phyloP scores from a whole-genome alignment of 352 stramenopile species.

The Pythium vanterpoolii region DNA sequence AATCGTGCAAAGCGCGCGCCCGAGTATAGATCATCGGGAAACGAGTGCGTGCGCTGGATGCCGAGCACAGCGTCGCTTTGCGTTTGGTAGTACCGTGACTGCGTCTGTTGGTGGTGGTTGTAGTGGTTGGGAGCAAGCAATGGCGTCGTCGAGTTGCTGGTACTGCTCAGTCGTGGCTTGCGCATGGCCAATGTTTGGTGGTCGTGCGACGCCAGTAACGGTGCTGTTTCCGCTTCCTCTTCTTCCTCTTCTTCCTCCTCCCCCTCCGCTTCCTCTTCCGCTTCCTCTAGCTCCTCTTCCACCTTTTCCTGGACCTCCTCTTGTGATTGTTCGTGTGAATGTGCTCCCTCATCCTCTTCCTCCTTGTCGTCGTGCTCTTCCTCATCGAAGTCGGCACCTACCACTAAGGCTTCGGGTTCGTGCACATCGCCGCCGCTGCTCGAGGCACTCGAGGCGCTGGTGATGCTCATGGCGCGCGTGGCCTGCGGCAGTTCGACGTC shows the following conservation, averaged over 20 bases:
- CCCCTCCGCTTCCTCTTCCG: neutral
- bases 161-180: conserved; percentile 1
- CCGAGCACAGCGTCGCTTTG: conserved; percentile 21
- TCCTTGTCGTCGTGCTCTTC: neutral
- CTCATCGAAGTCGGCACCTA: neutral
- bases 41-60: conserved; percentile 74
- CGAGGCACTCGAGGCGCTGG: conserved; percentile 11
- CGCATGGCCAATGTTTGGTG: neutral
- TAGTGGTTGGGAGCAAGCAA: neutral
- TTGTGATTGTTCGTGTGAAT: neutral
- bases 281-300: neutral
- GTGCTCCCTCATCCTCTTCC: neutral
- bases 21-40: conserved; percentile 74
- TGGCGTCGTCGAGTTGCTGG: conserved; percentile 1
- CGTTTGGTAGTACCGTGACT: conserved; percentile 30
- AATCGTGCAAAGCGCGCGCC: conserved; percentile 69
- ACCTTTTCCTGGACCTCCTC: neutral
- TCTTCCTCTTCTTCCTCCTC: neutral
- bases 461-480: conserved; percentile 14
- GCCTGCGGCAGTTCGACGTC: conserved; percentile 11
- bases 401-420: conserved; percentile 16
- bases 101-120: neutral
- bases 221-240: neutral
- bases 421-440: conserved; percentile 21
- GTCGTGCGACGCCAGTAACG: neutral